Base-by-base conservation (phyloP, 2,329 filamentous ascomycete genomes). In the Trichoderma sp. region DNA sequence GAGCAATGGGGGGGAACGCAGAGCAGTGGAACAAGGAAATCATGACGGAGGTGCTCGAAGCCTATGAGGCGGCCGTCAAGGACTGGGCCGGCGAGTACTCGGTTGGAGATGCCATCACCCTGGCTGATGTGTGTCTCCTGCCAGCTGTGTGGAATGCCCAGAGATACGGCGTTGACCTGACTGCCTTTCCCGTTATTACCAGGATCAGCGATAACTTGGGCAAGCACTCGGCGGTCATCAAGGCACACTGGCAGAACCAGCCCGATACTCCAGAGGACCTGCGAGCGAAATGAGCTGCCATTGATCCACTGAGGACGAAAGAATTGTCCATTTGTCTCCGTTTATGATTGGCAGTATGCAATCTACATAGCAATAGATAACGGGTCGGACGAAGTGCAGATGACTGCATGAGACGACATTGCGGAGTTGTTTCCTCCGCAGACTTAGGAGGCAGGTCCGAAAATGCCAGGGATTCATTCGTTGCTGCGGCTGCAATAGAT, bases 91-190 rank as follows among this genome's bases (percentile, higher is more conserved):
- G 85, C 0, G 76, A 67, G 39, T 88, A 81, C 69, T 86, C 83
- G 2, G 80, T 85, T 4, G 87, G 85, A 0, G 82, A 88, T 72
- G 65, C 73, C 0, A 70, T 89, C 3, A 85, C 82, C 0, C 67
- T 88, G 69, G 87, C 87, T 3, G 87, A 89, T 74, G 80, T 83
- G 30, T 84, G 81, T 68, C 72, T 89, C 24, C 72, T 87, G 61
- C 86, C 86, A 4, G 85, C 85, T 0, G 78, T 84, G 28, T 86
- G 85, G 81, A 82, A 81, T 12, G 85, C 86, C 0, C 74, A 83
- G 73, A 76, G 83, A 24, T 83, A 82, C 62, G 82, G 81, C 0
- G 80, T 89, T 26, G 81, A 86, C 67, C 55, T 88, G 55, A 69
- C 70, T 12, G 59, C 69, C n/a, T 85, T 82, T 66, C 82, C 83